A percentile compares a stretch with the other conserved stretches of the same genome.
phyloP scores from a whole-genome alignment of 176 grass and related monocot species.

The Calamus simplicifolius region DNA sequence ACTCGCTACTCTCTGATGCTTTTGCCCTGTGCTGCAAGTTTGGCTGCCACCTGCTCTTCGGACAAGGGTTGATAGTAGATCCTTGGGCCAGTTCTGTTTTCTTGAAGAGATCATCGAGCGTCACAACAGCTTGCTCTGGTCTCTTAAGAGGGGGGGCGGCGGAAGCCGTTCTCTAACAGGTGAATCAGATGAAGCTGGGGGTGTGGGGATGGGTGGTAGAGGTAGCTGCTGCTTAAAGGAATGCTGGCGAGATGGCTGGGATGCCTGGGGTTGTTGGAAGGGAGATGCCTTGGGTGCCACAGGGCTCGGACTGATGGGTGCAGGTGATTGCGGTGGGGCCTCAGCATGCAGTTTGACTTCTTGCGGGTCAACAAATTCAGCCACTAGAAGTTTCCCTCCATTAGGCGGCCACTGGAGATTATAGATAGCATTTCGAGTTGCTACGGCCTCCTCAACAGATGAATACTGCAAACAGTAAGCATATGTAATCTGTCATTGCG shows the following conservation, averaged over 20 bases:
- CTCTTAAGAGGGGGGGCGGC: slow-evolving; percentile 36
- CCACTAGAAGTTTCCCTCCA: slow-evolving; percentile 76
- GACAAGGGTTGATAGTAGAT: slow-evolving; percentile 74
- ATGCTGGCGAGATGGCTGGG: slow-evolving; percentile 32
- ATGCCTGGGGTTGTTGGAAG: slow-evolving; percentile 27
- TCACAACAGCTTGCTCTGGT: slow-evolving; percentile 23
- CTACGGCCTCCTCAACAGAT: slow-evolving; percentile 78
- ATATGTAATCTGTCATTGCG: too few species aligned
- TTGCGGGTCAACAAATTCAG: slow-evolving; percentile 87
- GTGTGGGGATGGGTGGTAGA: slow-evolving; percentile 4
- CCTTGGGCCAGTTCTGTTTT: slow-evolving; percentile 49
- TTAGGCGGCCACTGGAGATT: slow-evolving; percentile 95
- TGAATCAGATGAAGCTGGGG: slow-evolving; percentile 14
- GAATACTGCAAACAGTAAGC: slow-evolving; percentile 39
- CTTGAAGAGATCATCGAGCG: slow-evolving; percentile 77
- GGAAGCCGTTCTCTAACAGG: slow-evolving; percentile 20
- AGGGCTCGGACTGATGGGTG: slow-evolving; percentile 27
- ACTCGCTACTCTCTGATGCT: slow-evolving; percentile 22
- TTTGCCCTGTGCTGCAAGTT: slow-evolving; percentile 47
- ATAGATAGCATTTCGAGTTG: slow-evolving; percentile 79
- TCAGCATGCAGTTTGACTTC: slow-evolving; percentile 71
- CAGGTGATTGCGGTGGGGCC: slow-evolving; percentile 29
- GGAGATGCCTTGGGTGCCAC: slow-evolving; percentile 16
- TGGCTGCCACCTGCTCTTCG: slow-evolving; percentile 47
- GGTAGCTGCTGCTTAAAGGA: slow-evolving; percentile 45